Evolutionary conservation across 371 early-diverging fungal species (phyloP).

Genomic region (Mortierella sp.): DNA sequence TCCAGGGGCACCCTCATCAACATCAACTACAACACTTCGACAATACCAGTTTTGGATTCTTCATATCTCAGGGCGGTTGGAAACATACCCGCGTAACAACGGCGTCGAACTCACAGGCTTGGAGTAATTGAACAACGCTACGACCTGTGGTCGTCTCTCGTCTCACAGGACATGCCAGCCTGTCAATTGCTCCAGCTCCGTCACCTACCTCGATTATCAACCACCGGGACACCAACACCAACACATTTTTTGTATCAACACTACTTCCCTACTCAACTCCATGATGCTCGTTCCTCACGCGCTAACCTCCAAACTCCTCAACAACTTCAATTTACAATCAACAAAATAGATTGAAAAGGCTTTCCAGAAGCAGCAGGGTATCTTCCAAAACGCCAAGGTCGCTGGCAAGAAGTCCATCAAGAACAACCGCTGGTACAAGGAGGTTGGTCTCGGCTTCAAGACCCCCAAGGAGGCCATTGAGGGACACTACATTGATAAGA

Average conservation of each 20-base stretch:
- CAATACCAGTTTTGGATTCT: neutral
- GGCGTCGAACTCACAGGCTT: neutral
- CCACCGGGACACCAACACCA: neutral
- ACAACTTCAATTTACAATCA: neutral
- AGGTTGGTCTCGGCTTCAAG: slow-evolving; percentile 99
- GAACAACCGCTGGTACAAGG: slow-evolving; percentile 94
- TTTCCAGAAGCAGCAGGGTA: slow-evolving; percentile 97
- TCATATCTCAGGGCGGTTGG: neutral
- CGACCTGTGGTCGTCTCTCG: too few relatives aligned
- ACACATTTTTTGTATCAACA: neutral
- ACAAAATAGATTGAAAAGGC: slow-evolving; percentile 82
- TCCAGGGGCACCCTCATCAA: neutral
- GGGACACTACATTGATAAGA: slow-evolving; percentile 99
- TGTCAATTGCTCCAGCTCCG: neutral
- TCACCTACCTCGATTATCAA: neutral
- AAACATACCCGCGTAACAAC: neutral
- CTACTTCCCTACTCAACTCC: too few relatives aligned
- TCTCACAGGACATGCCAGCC: neutral
- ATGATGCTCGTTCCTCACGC: neutral
- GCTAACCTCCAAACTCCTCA: neutral
- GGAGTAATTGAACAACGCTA: neutral
- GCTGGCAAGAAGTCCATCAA: slow-evolving; percentile 82
- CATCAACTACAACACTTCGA: neutral
- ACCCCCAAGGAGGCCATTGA: slow-evolving; percentile 99
- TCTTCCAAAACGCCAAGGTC: slow-evolving; percentile 96